Base-by-base conservation (phyloP, 1,284 basidiomycete genomes). In the Peniophora sp. region DNA sequence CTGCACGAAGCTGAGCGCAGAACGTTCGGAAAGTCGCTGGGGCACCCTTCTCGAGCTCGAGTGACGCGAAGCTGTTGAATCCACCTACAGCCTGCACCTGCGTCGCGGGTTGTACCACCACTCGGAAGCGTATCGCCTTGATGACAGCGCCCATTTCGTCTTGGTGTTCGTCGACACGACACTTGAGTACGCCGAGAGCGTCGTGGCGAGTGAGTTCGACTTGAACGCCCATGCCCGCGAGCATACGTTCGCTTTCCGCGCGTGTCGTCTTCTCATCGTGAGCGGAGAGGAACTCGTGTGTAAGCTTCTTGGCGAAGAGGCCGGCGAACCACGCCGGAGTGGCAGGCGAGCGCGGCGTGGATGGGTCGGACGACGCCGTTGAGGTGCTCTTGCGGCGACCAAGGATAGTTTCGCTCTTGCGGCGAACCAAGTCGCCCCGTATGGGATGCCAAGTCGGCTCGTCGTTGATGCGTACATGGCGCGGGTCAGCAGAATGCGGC, bases 301-400 rank as follows among this genome's bases (percentile, higher is more conserved):
- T 76, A 6, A 32, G 27, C 12, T 32, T 32, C 27, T 32, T 32
- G 62, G 83, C 88, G 78, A 97, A 96, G 45, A 97, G 77, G 56
- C 86, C 89, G 49, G 83, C 81, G 58, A 98, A 83, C 95, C 95
- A 97, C 52, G 81, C 83, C 47, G 87, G 81, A 65, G 86, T 89
- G 8, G 79, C 79, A 2, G 74, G 70, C 12, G 74, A 67, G 17
- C 71, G 65, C 1, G 68, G 68, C 12, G 71, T 67, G 48, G 72
- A 76, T 16, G 73, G 74, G 23, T 69, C 70, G 2, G 76, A 70
- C 12, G 78, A 69, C 49, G 69, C 58, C n/a, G 76, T 69, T n/a
- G 64, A 55, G 23, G 59, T 32, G 27, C 27, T 32, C 27, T 32
- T 32, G 27, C 27, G 27, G 27, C 27, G 27, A 32, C 27, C 53